Percentiles rank a stretch among this genome's conserved stretches.
These are phyloP conservation scores for Podospora comata DNA, from an alignment of 495 filamentous ascomycete genomes.

Conservation along the genomic window DNA sequence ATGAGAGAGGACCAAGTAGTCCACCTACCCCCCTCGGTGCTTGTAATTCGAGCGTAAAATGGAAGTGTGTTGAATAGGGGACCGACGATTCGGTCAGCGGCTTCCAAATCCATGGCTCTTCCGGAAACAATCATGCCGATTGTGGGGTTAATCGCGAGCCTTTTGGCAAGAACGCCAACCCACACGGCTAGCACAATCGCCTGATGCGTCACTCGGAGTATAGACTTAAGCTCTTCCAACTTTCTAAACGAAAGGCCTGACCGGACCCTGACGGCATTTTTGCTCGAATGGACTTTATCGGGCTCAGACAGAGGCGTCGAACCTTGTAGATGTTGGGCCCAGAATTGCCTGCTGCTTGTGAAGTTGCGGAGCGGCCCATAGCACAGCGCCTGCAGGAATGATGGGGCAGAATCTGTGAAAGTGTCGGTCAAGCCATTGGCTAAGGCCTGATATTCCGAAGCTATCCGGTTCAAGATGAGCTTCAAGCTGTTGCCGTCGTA, in stretches of 20 bases:
- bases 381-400: slow-evolving; percentile 52
- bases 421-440: slow-evolving; percentile 13
- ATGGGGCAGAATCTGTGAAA: slow-evolving; percentile 23
- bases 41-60: slow-evolving; percentile 39
- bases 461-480: slow-evolving; percentile 59
- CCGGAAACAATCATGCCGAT: slow-evolving; percentile 71
- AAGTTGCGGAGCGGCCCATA: slow-evolving; percentile 57
- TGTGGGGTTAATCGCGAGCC: slow-evolving; percentile 35
- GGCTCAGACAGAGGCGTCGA: slow-evolving; percentile 37
- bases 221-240: slow-evolving; percentile 47
- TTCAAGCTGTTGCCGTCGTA: slow-evolving; percentile 83
- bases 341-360: slow-evolving; percentile 60
- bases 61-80: slow-evolving; percentile 92
- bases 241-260: slow-evolving; percentile 29
- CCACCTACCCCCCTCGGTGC: slow-evolving; percentile 32
- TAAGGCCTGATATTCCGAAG: slow-evolving; percentile 39
- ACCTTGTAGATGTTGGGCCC: slow-evolving; percentile 56
- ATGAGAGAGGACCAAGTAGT: slow-evolving; percentile 53
- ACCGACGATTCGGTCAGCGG: slow-evolving; percentile 67
- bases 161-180: slow-evolving; percentile 52
- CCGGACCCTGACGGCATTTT: slow-evolving; percentile 16
- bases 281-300: not conserved
- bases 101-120: slow-evolving; percentile 60
- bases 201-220: slow-evolving; percentile 69
- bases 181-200: slow-evolving; percentile 69